phyloP scores from a whole-genome alignment of 2,329 filamentous ascomycete genomes.

The Diaporthe vaccinii region DNA sequence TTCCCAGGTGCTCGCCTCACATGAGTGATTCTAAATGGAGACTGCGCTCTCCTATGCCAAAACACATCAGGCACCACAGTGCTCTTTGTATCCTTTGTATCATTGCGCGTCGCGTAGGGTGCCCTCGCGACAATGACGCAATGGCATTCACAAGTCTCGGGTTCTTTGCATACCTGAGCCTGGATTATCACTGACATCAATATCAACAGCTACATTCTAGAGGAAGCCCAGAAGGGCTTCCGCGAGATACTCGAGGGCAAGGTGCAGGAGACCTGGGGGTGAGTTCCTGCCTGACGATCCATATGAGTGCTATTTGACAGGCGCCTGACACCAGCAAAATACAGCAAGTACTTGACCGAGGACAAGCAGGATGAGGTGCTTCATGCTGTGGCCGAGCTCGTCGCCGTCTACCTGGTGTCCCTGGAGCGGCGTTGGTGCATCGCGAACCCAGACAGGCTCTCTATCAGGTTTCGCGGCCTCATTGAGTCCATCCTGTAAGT shows the following conservation, averaged over 20 bases:
- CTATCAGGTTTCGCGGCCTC: background rate
- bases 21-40: background rate
- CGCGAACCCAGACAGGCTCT: background rate
- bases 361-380: background rate
- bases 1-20: background rate
- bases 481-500: background rate
- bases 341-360: background rate
- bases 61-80: background rate
- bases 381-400: background rate
- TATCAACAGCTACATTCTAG: background rate
- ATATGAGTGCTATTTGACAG: background rate
- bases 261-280: background rate
- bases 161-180: accelerated
- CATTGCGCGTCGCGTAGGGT: background rate
- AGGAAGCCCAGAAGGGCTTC: background rate
- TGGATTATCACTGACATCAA: background rate
- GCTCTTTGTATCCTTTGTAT: background rate
- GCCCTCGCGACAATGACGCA: background rate
- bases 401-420: too few relatives aligned
- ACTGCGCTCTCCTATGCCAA: background rate
- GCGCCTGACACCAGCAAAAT: background rate
- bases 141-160: background rate
- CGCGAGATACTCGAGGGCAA: background rate
- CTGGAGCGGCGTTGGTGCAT: background rate
- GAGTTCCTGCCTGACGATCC: background rate